phyloP scores from a whole-genome alignment of 768 basidiomycete genomes.

The Tricholoma sp. region DNA sequence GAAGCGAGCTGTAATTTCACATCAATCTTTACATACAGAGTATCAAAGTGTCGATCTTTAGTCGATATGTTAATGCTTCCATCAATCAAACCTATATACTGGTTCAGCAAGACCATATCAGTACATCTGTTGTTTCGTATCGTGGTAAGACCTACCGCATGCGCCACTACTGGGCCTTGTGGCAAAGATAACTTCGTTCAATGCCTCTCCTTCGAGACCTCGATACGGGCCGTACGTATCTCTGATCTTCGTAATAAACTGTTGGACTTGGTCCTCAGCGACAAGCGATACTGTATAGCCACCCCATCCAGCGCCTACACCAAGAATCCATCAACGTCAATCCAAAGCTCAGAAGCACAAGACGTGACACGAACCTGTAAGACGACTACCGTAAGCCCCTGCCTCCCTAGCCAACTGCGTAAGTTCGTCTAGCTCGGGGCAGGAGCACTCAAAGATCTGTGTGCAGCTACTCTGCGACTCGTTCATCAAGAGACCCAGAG shows the following conservation, averaged over 20 bases:
- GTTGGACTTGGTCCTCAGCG: slow-evolving; percentile 51
- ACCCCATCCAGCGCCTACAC: slow-evolving; percentile 82
- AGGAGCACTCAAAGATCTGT: slow-evolving; percentile 71
- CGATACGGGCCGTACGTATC: slow-evolving; percentile 62
- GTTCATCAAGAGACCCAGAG: slow-evolving; percentile 73
- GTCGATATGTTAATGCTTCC: not conserved
- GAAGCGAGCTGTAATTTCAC: not conserved
- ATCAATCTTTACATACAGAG: not conserved
- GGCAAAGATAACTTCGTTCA: slow-evolving; percentile 72
- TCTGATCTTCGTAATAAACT: slow-evolving; percentile 60
- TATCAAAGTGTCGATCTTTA: not conserved
- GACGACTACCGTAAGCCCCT: slow-evolving; percentile 75
- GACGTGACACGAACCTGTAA: slow-evolving; percentile 58
- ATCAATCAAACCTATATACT: slow-evolving; percentile 4
- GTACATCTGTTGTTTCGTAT: not conserved
- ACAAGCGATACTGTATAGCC: slow-evolving; percentile 86
- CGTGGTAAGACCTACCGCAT: slow-evolving; percentile 52
- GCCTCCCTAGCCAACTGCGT: slow-evolving; percentile 56
- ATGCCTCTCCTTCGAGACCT: slow-evolving; percentile 48
- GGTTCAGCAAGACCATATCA: not conserved
- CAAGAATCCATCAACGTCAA: not conserved
- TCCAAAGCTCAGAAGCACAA: not conserved
- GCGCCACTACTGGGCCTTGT: slow-evolving; percentile 82
- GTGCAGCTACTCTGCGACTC: slow-evolving; percentile 71
- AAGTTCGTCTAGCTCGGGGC: slow-evolving; percentile 71